Base-by-base conservation (phyloP, 139 green algal species). In the Dunaliella primolecta region DNA sequence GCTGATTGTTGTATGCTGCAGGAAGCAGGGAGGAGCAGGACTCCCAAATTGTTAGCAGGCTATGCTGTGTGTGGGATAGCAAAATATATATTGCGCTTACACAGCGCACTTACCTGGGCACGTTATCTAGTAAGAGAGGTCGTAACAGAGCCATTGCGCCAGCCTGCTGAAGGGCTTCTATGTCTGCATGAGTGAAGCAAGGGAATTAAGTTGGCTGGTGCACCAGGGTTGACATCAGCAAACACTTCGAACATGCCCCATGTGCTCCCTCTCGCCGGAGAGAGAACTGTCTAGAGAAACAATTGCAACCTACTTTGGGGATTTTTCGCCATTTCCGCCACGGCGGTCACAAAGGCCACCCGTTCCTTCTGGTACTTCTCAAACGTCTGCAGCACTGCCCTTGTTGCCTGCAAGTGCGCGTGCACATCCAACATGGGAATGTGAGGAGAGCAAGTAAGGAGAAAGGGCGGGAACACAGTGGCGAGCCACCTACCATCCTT, bases 1-100 rank as follows among this genome's bases (percentile, higher is more conserved):
- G 95, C 95, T n/a, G 90, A 94, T 83, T 98, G 95, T 84, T 97
- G 95, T 64, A 98, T 97, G 89, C 93, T 97, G 89, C 83, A 84
- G 11, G 75, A 64, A 64, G 29, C n/a, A n/a, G n/a, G n/a, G n/a
- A n/a, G n/a, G n/a, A n/a, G n/a, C n/a, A n/a, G n/a, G n/a, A n/a
- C n/a, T n/a, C n/a, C n/a, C n/a, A n/a, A n/a, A n/a, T n/a, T n/a
- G n/a, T n/a, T n/a, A n/a, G n/a, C n/a, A n/a, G n/a, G n/a, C n/a
- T n/a, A n/a, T n/a, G n/a, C n/a, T n/a, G n/a, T n/a, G n/a, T n/a
- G n/a, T n/a, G n/a, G n/a, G n/a, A n/a, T n/a, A n/a, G n/a, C n/a
- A 56, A 34, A 55, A 33, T 71, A 20, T 0, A 84, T 30, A 36
- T 25, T 77, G 21, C 32, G 74, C 24, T 36, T 46, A 77, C 83